phyloP scores from a whole-genome alignment of 192 early-diverging fungal genomes.

The Podila verticillata region DNA sequence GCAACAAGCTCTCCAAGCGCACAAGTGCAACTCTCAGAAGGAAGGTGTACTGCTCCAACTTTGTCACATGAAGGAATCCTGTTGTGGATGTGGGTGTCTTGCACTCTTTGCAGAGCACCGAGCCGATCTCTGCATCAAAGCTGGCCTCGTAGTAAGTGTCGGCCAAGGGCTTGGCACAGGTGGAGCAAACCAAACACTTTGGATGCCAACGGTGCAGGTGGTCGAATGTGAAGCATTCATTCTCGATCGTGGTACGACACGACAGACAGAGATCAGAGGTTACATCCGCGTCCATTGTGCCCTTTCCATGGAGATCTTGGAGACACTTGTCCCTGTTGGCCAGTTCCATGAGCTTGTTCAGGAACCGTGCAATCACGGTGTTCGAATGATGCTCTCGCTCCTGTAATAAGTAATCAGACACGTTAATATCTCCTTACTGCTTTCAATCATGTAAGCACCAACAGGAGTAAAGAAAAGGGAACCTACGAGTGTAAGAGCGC shows the following conservation, averaged over 20 bases:
- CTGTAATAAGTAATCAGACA: constrained; percentile 37
- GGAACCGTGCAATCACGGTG: constrained; percentile 70
- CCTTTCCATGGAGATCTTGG: constrained; percentile 34
- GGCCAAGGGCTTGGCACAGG: constrained; percentile 55
- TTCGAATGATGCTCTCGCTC: constrained; percentile 66
- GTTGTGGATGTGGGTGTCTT: constrained; percentile 51
- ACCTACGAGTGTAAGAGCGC: constrained; percentile 81
- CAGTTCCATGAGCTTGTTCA: constrained; percentile 83
- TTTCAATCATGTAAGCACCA: neutral
- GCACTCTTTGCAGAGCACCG: constrained; percentile 65
- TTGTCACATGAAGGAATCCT: constrained; percentile 79
- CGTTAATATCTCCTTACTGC: neutral
- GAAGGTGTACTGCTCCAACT: constrained; percentile 92
- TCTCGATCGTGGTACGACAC: constrained; percentile 85
- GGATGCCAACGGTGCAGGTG: constrained; percentile 80
- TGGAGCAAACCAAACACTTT: constrained; percentile 80
- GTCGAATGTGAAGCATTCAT: constrained; percentile 82
- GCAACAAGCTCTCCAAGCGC: constrained; percentile 80
- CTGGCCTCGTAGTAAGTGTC: constrained; percentile 60
- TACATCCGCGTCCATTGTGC: constrained; percentile 61
- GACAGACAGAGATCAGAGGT: constrained; percentile 84
- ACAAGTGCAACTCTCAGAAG: constrained; percentile 86
- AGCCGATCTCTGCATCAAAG: constrained; percentile 52
- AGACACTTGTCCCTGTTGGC: constrained; percentile 66
- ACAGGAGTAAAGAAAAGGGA: constrained; percentile 20